Evolutionary conservation across 1,139 yeast species (phyloP).

Genomic region (Hansenula lynferdii): DNA sequence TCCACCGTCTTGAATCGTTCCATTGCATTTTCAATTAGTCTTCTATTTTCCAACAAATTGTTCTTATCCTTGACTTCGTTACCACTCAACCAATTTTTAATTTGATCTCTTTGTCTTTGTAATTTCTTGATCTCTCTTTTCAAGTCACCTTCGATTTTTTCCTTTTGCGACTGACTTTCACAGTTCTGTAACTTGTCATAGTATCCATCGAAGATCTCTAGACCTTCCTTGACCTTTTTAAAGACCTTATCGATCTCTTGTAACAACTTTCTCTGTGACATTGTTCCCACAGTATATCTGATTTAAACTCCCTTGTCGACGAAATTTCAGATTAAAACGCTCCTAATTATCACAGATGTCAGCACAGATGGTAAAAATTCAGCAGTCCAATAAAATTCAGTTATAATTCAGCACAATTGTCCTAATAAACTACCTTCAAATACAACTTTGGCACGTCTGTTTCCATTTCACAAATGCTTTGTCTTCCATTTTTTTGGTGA

Average conservation of each 20-base stretch:
- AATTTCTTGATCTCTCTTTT: constrained; percentile 95
- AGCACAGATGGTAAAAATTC: too few species aligned
- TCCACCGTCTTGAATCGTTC: constrained; percentile 95
- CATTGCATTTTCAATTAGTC: constrained; percentile 89
- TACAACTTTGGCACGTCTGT: background rate
- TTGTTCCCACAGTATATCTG: constrained; percentile 19
- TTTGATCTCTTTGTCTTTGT: constrained; percentile 92
- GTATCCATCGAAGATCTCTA: constrained; percentile 77
- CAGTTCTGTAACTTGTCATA: constrained; percentile 82
- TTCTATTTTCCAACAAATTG: constrained; percentile 70
- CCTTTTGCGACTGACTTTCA: constrained; percentile 86
- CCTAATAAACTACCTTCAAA: too few species aligned
- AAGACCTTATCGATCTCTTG: constrained; percentile 95
- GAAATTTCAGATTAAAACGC: too few species aligned
- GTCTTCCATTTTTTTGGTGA: background rate
- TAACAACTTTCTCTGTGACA: constrained; percentile 67
- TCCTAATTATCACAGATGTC: too few species aligned
- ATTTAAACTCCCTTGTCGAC: background rate
- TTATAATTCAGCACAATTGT: background rate
- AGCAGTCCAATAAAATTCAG: too few species aligned
- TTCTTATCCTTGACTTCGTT: constrained; percentile 91
- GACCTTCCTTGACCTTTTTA: constrained; percentile 94
- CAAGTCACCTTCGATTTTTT: constrained; percentile 87
- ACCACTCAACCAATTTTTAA: constrained; percentile 92
- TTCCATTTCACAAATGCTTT: background rate